Base-by-base conservation (phyloP, 352 stramenopile genomes). In the Blastocystis sp. region DNA sequence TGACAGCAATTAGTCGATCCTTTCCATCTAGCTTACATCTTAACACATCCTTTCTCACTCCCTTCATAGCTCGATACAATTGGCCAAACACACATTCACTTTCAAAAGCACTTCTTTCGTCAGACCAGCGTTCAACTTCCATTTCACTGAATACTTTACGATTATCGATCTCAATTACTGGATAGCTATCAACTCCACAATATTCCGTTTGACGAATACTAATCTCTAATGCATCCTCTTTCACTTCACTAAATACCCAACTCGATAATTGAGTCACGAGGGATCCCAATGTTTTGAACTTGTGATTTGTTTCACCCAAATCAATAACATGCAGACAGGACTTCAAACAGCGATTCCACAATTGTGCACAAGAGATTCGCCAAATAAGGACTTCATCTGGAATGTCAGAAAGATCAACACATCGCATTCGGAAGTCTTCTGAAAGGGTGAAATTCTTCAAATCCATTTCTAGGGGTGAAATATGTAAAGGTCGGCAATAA, bases 1-100 rank as follows among this genome's bases (percentile, higher is more conserved):
- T 77, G 19, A 91, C 57, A 30, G 90, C 89, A 15, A 91, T 89
- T 19, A 91, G 15, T 24, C 89, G 62, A 15, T 91, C 89, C 30
- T 54, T 82, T 24, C 68, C 42, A 58, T 91, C 89, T 4, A 90
- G 60, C 35, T 75, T 89, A 22, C 24, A 59, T 5, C 87, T 57
- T 27, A 90, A 54, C 33, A 70, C 54, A 22, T 81, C 60, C 24
- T 24, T 33, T 6, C n/a, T 37, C 0, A 87, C 27, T 19, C 24
- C 13, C 27, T 33, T n/a, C 75, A 89, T 76, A 40, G 73, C 35
- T 17, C 56, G 40, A 68, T 48, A 89, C 19, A 90, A 33, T 51
- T 90, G 87, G 17, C 48, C 87, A 57, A 89, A 90, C 27, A 62
- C 57, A 57, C 87, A 89, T 30, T 75, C 42, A 17, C 27, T 58